Percentiles rank a stretch among this genome's conserved stretches.
These are phyloP conservation scores for Wakefieldia striispora DNA, from an alignment of 768 basidiomycete species.

Conservation along the genomic window DNA sequence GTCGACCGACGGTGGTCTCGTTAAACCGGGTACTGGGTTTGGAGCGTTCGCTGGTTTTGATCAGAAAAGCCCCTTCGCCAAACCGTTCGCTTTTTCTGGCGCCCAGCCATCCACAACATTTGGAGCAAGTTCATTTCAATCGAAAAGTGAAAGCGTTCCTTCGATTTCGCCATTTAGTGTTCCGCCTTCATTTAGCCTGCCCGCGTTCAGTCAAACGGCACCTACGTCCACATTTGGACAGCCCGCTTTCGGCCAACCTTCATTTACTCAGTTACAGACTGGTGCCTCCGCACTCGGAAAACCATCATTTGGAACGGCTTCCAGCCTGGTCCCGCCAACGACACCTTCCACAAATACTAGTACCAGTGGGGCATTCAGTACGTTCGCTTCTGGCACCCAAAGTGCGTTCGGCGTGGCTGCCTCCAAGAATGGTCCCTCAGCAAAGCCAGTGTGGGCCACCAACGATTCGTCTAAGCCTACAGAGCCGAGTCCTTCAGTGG, in stretches of 20 bases:
- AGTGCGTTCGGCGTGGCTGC: slow-evolving; percentile 29
- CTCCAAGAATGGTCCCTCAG: slow-evolving; percentile 14
- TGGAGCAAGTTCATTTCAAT: slow-evolving; percentile 12
- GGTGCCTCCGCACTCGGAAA: slow-evolving; percentile 22
- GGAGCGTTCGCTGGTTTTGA: slow-evolving; percentile 28
- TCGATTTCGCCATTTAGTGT: slow-evolving; percentile 33
- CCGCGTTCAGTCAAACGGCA: slow-evolving; percentile 32
- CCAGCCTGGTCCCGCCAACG: slow-evolving; percentile 9
- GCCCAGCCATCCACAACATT: slow-evolving; percentile 15
- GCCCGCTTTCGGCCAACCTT: slow-evolving; percentile 38
- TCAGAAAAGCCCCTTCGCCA: slow-evolving; percentile 27
- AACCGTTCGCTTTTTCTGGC: slow-evolving; percentile 21
- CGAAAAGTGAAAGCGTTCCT: slow-evolving; percentile 14
- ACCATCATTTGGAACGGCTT: slow-evolving; percentile 15
- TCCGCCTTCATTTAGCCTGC: slow-evolving; percentile 32
- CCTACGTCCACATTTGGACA: slow-evolving; percentile 35
- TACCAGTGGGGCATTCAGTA: slow-evolving; percentile 35
- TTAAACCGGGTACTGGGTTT: slow-evolving; percentile 37
- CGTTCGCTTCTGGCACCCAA: slow-evolving; percentile 30
- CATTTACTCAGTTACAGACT: slow-evolving; percentile 23
- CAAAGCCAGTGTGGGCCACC: slow-evolving; percentile 24
- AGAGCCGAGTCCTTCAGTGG: slow-evolving; percentile 5
- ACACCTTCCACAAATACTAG: slow-evolving; percentile 11
- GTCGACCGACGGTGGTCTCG: slow-evolving; percentile 17
- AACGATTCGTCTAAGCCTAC: slow-evolving; percentile 7